Evolutionary conservation across 2,329 filamentous ascomycete species (phyloP), one percentile per base, ranked within the genome.

Genomic region (Fusarium sororula): DNA sequence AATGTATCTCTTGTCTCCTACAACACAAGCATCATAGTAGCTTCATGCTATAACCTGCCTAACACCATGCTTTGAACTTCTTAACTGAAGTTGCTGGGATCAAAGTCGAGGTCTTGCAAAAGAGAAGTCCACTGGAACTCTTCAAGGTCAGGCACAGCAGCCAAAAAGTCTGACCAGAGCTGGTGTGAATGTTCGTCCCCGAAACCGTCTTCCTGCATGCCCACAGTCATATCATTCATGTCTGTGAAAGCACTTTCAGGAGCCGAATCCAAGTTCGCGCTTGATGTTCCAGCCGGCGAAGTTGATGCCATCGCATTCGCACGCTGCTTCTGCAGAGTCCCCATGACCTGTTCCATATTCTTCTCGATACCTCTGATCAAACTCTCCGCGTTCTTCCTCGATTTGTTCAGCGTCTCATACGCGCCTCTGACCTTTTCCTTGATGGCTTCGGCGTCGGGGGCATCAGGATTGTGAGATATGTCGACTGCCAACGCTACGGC

Each of bases 141-240:
- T 12, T 28, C 48, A 7, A 63, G 22, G n/a, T 66, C 47, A 24
- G 63, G 63, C 12, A 66, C 59, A 22, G 20, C 26, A 15, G 59
- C 35, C 20, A 66, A 26, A 30, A 63, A 63, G 32, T 66, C 63
- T 8, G 63, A 41, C 63, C 63, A 66, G n/a, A 63, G 39, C 39
- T 41, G 58, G 17, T 66, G 47, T 2, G 63, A 66, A 28, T 63
- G 41, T 5, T 63, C 28, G 1, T 63, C 61, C 24, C 18, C 28
- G 5, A 26, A 10, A 4, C 5, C 7, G 0, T 26, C 42, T 24
- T 42, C 35, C 17, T 32, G 28, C 11, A 35, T 47, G 8, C 12
- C 20, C 44, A 48, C 18, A 1, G 11, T 18, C 3, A 35, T 14
- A 10, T 50, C 28, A 24, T 37, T n/a, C 28, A 48, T 7, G 28